A percentile compares a stretch with the other conserved stretches of the same genome.
These are phyloP conservation scores for Beauveria varroae DNA, from an alignment of 2,329 filamentous ascomycete genomes.

Conservation along the genomic window DNA sequence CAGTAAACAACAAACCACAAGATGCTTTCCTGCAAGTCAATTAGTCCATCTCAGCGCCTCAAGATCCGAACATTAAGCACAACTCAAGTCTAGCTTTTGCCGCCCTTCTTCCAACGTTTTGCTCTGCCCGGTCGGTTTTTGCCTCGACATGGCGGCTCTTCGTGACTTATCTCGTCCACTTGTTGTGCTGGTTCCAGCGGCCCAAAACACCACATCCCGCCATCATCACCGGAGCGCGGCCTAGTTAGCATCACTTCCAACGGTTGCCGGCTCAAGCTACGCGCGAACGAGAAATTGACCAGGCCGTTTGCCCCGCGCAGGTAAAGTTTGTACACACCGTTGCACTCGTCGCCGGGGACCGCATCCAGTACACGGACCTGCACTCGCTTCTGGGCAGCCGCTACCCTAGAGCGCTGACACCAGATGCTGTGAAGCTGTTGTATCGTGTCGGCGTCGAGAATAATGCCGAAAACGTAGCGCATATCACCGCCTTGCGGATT, in stretches of 20 bases:
- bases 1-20: too few species aligned
- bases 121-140: neutral
- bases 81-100: too few species aligned
- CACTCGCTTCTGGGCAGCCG: neutral
- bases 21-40: too few species aligned
- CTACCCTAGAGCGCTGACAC: neutral
- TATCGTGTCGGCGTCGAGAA: slow-evolving; percentile 1
- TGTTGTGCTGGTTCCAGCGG: neutral
- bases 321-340: neutral
- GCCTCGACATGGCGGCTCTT: neutral
- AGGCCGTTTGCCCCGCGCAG: neutral
- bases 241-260: neutral
- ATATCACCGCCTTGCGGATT: neutral
- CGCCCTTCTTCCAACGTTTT: too few species aligned
- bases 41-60: too few species aligned
- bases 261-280: neutral
- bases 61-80: too few species aligned
- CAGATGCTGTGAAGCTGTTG: neutral
- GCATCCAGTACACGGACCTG: neutral
- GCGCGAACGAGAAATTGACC: neutral
- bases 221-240: neutral
- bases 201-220: neutral
- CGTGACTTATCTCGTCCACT: too few species aligned
- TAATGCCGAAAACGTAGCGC: slow-evolving; percentile 4
- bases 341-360: neutral